Evolutionary conservation across 129 eudicot genomes (phyloP), one percentile per base, ranked within the genome.

Genomic region (Flaveria trinervia): DNA sequence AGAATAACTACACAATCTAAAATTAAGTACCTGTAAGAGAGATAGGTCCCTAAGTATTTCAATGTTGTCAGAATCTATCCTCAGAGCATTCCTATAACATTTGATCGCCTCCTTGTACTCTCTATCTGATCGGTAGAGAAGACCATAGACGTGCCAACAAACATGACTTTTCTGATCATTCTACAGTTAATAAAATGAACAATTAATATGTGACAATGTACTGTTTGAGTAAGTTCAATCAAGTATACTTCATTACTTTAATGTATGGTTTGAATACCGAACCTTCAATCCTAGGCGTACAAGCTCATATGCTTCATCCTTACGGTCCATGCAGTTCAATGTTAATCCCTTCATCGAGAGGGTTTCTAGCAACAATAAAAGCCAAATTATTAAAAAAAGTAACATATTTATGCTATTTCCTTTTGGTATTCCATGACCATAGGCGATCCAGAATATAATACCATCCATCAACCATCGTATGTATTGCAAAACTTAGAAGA

Each of bases 71-170:
- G 99, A 95, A 84, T 95, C 99, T 36, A 95, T 95, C 86, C 87
- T 95, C 65, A 95, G 80, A 68, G 99, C 99, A 89, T 95, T 95
- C 26, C 99, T 85, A 66, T 95, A 95, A 79, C 96, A 95, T 75
- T 95, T 95, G 28, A 95, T 92, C 28, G 99, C 99, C 80, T 95
- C 99, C 69, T 97, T 87, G 83, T 95, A 95, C 70, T 95, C 99
- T 83, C 99, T 92, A 77, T 95, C 99, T 0, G 99, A 92, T 33
- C 99, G 96, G 60, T 95, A 95, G 18, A 95, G 89, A 73, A 95
- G 99, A 71, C 99, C 99, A 85, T 89, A 95, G 23, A 95, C 99
- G 77, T 95, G 99, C 99, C 99, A 95, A 83, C 99, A 95, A 48
- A 95, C 97, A 82, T 95, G 99, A 83, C 99, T 95, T 83, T 95